phyloP scores from a whole-genome alignment of 768 basidiomycete genomes.

The Mrakia frigida region DNA sequence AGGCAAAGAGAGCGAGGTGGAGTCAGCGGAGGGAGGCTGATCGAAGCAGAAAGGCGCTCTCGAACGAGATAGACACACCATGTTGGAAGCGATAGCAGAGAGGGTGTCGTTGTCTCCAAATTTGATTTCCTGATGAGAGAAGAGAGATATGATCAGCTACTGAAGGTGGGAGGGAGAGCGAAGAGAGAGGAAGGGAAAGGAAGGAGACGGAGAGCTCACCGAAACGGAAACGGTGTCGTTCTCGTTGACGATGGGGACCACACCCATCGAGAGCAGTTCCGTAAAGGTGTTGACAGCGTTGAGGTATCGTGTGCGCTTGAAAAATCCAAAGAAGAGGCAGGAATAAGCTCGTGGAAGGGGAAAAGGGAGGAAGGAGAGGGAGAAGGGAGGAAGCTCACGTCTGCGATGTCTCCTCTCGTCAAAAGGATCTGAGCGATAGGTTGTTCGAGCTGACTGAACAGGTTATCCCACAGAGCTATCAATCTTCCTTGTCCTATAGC shows the following conservation, averaged over 20 bases:
- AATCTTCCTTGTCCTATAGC: conserved; percentile 95
- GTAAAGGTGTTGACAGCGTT: conserved; percentile 95
- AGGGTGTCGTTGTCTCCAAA: conserved; percentile 99
- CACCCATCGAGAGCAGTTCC: conserved; percentile 85
- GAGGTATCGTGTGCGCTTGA: conserved; percentile 82
- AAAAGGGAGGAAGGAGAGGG: not conserved
- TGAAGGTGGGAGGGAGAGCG: not conserved
- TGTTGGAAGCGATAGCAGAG: conserved; percentile 92
- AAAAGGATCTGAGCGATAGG: conserved; percentile 92
- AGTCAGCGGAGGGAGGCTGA: not conserved
- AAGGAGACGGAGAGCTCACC: conserved; percentile 52
- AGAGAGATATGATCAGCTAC: not conserved
- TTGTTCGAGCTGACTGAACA: conserved; percentile 88
- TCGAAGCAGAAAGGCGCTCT: not conserved
- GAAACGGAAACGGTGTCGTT: conserved; percentile 98
- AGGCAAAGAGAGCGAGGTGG: not conserved
- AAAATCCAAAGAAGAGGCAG: not conserved
- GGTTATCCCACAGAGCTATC: conserved; percentile 93
- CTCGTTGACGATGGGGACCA: conserved; percentile 97
- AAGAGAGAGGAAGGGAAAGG: not conserved
- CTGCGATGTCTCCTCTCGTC: conserved; percentile 93
- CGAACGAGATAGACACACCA: conserved; percentile 48
- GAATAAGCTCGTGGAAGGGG: conserved; percentile 1
- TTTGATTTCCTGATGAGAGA: conserved; percentile 83
- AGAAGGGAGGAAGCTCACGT: conserved; percentile 52